Evolutionary conservation across 768 basidiomycete genomes (phyloP).

Genomic region (Leccinum rimulosum): DNA sequence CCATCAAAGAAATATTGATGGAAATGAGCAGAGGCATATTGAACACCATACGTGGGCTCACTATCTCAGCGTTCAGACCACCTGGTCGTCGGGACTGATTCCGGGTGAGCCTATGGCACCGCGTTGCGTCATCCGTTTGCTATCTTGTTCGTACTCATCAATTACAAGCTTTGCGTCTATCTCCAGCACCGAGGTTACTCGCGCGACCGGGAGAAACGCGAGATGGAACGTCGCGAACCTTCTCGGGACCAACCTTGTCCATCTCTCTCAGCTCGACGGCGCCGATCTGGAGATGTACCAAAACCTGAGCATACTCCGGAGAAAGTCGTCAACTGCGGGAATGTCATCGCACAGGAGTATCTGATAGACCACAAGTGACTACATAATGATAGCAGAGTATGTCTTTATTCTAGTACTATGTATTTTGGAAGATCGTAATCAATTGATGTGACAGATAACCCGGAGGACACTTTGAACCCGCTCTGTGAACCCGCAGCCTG

Average conservation of each 20-base stretch:
- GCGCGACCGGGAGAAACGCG: slow-evolving; percentile 41
- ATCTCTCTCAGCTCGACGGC: slow-evolving; percentile 92
- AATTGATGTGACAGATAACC: too few relatives aligned
- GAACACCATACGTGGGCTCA: slow-evolving; percentile 96
- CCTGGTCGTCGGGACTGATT: slow-evolving; percentile 80
- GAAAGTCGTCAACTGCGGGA: slow-evolving; percentile 97
- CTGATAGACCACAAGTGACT: slow-evolving; percentile 66
- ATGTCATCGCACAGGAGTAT: slow-evolving; percentile 98
- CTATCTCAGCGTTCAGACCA: slow-evolving; percentile 97
- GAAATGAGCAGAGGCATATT: slow-evolving; percentile 98
- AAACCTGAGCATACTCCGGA: slow-evolving; percentile 76
- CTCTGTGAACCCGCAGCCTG: too few relatives aligned
- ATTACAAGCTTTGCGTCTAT: slow-evolving; percentile 99
- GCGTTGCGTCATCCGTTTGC: neutral
- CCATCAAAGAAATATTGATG: slow-evolving; percentile 99
- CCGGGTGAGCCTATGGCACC: slow-evolving; percentile 56
- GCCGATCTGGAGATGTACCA: slow-evolving; percentile 94
- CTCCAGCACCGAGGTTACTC: slow-evolving; percentile 98
- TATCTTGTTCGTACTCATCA: slow-evolving; percentile 92
- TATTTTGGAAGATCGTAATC: too few relatives aligned
- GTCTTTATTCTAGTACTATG: too few relatives aligned
- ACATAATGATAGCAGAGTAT: too few relatives aligned
- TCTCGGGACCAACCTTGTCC: slow-evolving; percentile 98
- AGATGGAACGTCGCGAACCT: slow-evolving; percentile 92
- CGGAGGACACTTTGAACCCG: too few relatives aligned